Percentiles rank a stretch among this genome's conserved stretches.
Evolutionary conservation across 2,329 filamentous ascomycete genomes (phyloP).

Genomic region (Hypoxylon sp.): DNA sequence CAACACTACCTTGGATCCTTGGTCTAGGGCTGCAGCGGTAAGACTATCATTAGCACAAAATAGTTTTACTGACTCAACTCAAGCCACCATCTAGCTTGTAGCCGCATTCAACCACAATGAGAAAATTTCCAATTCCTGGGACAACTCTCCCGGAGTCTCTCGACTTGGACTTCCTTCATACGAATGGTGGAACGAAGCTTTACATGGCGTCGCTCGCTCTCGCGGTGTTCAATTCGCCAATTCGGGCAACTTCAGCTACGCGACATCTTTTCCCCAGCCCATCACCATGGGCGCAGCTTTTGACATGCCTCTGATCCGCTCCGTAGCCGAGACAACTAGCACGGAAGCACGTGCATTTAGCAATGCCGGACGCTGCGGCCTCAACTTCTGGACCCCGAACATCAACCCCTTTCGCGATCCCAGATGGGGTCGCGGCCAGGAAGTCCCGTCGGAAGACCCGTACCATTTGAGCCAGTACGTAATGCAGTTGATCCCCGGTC

Average conservation of each 20-base stretch:
- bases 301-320: slow-evolving; percentile 72
- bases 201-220: slow-evolving; percentile 69
- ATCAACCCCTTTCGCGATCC: slow-evolving; percentile 77
- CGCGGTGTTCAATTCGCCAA: slow-evolving; percentile 69
- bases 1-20: slow-evolving; percentile 50
- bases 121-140: slow-evolving; percentile 65
- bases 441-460: slow-evolving; percentile 73
- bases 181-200: slow-evolving; percentile 71
- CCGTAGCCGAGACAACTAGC: slow-evolving; percentile 68
- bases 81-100: slow-evolving; percentile 62
- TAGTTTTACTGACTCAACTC: background rate
- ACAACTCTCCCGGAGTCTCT: slow-evolving; percentile 62
- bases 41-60: slow-evolving; percentile 14
- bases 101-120: slow-evolving; percentile 66
- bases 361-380: slow-evolving; percentile 69
- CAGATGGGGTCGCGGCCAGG: slow-evolving; percentile 73
- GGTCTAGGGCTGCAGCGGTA: slow-evolving; percentile 51
- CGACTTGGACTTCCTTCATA: slow-evolving; percentile 70
- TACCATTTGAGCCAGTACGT: slow-evolving; percentile 67
- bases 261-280: slow-evolving; percentile 76
- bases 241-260: slow-evolving; percentile 67
- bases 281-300: slow-evolving; percentile 75
- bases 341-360: slow-evolving; percentile 77
- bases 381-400: slow-evolving; percentile 77
- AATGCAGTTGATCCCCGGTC: slow-evolving; percentile 66